Percentiles rank a stretch among this genome's conserved stretches.
phyloP scores from a whole-genome alignment of 1,139 yeast genomes.

The Blastobotrys persicus region DNA sequence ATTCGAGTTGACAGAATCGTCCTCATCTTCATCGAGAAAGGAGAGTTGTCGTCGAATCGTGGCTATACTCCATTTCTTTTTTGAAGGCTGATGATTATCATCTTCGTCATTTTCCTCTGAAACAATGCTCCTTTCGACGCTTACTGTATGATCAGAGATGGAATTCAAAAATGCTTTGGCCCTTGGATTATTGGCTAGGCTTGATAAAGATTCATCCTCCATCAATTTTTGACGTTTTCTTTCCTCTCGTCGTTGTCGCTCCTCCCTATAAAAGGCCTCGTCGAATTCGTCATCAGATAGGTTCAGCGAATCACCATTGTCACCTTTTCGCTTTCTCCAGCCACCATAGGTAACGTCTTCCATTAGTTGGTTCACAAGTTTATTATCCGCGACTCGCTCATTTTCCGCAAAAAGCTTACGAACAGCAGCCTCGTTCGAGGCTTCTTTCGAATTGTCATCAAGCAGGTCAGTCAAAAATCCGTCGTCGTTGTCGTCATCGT shows the following conservation, averaged over 20 bases:
- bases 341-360: conserved; percentile 84
- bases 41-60: conserved; percentile 65
- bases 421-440: conserved; percentile 58
- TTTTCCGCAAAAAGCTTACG: conserved; percentile 63
- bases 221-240: conserved; percentile 56
- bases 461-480: conserved; percentile 81
- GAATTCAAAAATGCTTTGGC: conserved; percentile 73
- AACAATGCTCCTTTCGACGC: conserved; percentile 23
- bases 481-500: conserved; percentile 49
- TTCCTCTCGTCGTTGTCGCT: conserved; percentile 51
- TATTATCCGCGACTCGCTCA: conserved; percentile 65
- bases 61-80: conserved; percentile 43
- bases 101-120: conserved; percentile 23
- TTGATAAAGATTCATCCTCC: conserved; percentile 52
- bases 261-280: conserved; percentile 44
- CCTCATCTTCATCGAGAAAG: conserved; percentile 35
- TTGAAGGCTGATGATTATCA: conserved; percentile 20
- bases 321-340: conserved; percentile 61
- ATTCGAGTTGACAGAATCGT: not conserved
- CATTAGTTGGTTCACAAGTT: conserved; percentile 67
- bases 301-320: conserved; percentile 62
- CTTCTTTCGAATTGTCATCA: conserved; percentile 65
- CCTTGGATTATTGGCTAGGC: conserved; percentile 53
- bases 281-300: conserved; percentile 66
- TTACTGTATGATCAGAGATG: conserved; percentile 49